Conservation (phyloP, 2,329 filamentous ascomycete genomes). For the Fusarium veterinarium region DNA sequence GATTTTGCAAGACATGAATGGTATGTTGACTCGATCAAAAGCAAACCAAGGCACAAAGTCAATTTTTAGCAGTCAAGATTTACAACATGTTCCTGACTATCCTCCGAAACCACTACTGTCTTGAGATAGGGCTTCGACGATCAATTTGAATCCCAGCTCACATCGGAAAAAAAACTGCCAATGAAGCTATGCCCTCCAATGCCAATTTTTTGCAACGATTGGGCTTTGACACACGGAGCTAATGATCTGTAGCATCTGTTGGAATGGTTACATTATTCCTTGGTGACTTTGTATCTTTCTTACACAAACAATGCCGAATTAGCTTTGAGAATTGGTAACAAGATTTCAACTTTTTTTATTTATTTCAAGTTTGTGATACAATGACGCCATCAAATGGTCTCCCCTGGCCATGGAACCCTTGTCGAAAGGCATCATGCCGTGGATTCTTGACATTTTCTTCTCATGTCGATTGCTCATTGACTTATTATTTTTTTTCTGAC, state of each 20-base stretch:
- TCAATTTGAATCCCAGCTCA: conserved; percentile 33
- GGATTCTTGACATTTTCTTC: background rate
- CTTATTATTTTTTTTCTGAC: background rate
- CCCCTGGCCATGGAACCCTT: background rate
- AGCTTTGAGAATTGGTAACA: background rate
- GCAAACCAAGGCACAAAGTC: background rate
- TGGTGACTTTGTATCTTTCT: background rate
- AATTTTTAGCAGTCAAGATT: conserved; percentile 29
- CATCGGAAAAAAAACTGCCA: conserved; percentile 40
- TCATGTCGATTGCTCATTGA: conserved; percentile 7
- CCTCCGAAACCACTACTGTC: conserved; percentile 24
- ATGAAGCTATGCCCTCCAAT: conserved; percentile 27
- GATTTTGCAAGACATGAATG: background rate
- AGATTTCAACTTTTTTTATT: background rate
- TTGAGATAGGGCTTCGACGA: conserved; percentile 41
- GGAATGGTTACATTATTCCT: background rate
- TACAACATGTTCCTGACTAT: conserved; percentile 45
- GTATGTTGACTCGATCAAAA: background rate
- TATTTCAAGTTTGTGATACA: conserved; percentile 13
- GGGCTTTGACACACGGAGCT: conserved; percentile 22
- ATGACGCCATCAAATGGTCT: conserved; percentile 37
- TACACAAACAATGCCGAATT: background rate
- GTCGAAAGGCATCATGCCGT: background rate
- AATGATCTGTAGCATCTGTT: conserved; percentile 5
- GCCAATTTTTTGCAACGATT: conserved; percentile 21